Evolutionary conservation across 2,329 filamentous ascomycete species (phyloP).

Genomic region (Pseudogymnoascus sp.): DNA sequence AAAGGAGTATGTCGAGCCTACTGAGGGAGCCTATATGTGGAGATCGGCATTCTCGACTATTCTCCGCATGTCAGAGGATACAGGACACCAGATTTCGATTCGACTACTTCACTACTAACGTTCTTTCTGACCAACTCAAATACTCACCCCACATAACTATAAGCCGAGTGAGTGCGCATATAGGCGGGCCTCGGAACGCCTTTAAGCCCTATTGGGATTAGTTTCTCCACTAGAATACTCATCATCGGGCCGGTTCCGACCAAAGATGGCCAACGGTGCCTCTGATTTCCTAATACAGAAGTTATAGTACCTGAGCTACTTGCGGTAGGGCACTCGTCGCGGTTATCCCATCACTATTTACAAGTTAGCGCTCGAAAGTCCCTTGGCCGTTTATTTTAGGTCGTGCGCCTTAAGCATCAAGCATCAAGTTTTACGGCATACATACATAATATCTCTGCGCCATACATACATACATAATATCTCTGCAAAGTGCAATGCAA

Average conservation of each 20-base stretch:
- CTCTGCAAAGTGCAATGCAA: background rate
- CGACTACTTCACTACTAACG: background rate
- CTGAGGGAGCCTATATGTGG: background rate
- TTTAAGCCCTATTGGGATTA: background rate
- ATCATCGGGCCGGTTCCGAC: background rate
- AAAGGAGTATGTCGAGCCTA: background rate
- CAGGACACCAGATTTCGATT: background rate
- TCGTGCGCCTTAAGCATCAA: background rate
- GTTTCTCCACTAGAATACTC: background rate
- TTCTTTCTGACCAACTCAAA: background rate
- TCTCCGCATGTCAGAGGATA: background rate
- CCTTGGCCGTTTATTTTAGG: background rate
- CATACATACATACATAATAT: background rate
- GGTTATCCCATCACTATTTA: background rate
- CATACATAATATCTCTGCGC: background rate
- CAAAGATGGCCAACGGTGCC: background rate
- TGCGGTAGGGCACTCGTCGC: background rate
- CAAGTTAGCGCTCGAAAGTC: background rate
- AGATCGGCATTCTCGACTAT: background rate
- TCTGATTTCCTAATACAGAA: background rate
- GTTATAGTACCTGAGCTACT: background rate
- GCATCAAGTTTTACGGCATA: background rate
- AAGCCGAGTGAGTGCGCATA: background rate
- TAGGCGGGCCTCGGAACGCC: background rate
- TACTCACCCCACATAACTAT: background rate